phyloP scores from a whole-genome alignment of 805 yeast species.

The Lipomyces anomalus region DNA sequence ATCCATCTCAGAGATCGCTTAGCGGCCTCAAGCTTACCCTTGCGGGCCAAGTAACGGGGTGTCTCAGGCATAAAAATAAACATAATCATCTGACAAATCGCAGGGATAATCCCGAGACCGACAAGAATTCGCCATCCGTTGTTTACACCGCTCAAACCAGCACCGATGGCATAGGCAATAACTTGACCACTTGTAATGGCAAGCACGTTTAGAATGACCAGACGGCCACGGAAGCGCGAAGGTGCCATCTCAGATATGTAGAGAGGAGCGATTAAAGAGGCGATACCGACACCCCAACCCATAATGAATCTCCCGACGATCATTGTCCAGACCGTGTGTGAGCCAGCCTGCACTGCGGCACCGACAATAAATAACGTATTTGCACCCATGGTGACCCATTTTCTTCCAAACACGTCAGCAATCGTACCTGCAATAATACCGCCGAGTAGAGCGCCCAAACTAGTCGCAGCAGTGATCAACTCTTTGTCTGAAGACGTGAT shows the following conservation, averaged over 20 bases:
- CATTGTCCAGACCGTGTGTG: constrained; percentile 85
- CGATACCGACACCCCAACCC: constrained; percentile 96
- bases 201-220: constrained; percentile 80
- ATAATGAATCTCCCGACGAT: constrained; percentile 82
- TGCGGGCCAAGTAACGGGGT: constrained; percentile 80
- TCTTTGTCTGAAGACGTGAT: constrained; percentile 78
- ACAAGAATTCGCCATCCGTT: constrained; percentile 94
- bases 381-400: constrained; percentile 75
- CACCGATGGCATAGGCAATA: constrained; percentile 89
- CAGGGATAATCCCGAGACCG: constrained; percentile 85
- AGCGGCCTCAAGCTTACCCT: constrained; percentile 61
- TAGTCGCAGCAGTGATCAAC: constrained; percentile 88
- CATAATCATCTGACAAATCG: constrained; percentile 65
- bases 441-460: constrained; percentile 84
- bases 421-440: constrained; percentile 70
- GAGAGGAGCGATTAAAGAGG: constrained; percentile 89
- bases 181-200: constrained; percentile 95
- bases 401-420: constrained; percentile 83
- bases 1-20: constrained; percentile 56
- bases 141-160: constrained; percentile 64
- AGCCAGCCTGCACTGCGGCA: constrained; percentile 74
- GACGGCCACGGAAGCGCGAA: constrained; percentile 73
- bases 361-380: constrained; percentile 79
- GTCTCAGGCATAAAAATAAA: constrained; percentile 91
- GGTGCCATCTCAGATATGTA: constrained; percentile 93